These are phyloP conservation scores for Allodekkera sacchari DNA, from an alignment of 805 yeast genomes.

Conservation along the genomic window DNA sequence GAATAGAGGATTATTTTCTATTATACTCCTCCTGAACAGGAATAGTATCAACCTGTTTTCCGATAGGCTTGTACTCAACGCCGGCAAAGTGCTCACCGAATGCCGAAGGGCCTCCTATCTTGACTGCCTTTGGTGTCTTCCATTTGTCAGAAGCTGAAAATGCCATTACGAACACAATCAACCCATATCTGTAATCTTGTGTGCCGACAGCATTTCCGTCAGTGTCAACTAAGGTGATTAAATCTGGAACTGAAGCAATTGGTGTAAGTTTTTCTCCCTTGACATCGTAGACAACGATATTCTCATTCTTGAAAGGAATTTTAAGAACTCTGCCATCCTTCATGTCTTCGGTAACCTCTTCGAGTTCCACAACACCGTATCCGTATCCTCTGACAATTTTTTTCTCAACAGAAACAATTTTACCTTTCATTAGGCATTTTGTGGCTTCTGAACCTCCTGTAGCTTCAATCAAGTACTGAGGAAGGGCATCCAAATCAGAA, in stretches of 20 bases:
- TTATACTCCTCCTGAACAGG: no score
- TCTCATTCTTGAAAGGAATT: conserved; percentile 39
- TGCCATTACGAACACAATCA: conserved; percentile 31
- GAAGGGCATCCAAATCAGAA: conserved; percentile 26
- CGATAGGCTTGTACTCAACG: conserved; percentile 29
- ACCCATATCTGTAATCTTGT: conserved; percentile 35
- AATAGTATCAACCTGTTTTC: conserved; percentile 17
- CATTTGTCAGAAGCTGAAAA: conserved; percentile 26
- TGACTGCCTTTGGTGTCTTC: conserved; percentile 26
- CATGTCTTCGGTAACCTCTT: conserved; percentile 14
- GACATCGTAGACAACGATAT: conserved; percentile 26
- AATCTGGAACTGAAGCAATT: conserved; percentile 33
- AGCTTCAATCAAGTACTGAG: conserved; percentile 26
- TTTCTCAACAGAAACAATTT: conserved; percentile 33
- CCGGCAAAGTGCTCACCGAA: conserved; percentile 28
- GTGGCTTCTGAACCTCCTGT: conserved; percentile 27
- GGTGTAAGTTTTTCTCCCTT: conserved; percentile 14
- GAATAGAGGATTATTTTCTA: no score
- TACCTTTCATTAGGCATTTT: conserved; percentile 29
- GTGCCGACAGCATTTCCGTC: conserved; percentile 37
- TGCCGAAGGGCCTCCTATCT: conserved; percentile 33
- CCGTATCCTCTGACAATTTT: conserved; percentile 33
- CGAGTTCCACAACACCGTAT: conserved; percentile 30
- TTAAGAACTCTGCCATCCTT: no score
- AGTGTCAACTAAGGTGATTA: conserved; percentile 26